Evolutionary conservation across 139 green algal genomes (phyloP).

Genomic region (Chlamydomonas sphaeroides): DNA sequence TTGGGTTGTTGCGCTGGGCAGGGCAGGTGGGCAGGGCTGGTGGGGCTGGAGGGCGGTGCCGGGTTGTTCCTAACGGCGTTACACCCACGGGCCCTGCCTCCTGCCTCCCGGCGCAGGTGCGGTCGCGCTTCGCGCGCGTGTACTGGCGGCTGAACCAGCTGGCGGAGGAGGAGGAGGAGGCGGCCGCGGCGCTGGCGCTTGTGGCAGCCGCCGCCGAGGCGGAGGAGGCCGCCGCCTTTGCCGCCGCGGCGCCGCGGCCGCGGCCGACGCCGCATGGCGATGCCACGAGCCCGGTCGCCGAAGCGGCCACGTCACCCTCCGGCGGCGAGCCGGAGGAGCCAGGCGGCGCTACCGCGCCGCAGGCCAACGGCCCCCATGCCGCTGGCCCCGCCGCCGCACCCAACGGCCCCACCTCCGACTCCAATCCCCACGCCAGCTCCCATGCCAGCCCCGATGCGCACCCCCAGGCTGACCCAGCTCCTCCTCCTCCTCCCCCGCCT

Average conservation of each 20-base stretch:
- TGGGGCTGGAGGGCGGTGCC: too few relatives aligned
- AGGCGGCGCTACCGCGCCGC: too few relatives aligned
- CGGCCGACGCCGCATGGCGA: too few relatives aligned
- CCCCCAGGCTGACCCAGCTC: neutral
- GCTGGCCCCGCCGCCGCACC: too few relatives aligned
- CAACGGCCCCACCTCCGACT: too few relatives aligned
- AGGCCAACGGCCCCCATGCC: too few relatives aligned
- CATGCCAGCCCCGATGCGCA: neutral
- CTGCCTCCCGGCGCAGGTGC: neutral
- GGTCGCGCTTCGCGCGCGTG: neutral
- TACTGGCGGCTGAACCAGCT: neutral
- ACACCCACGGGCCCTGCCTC: too few relatives aligned
- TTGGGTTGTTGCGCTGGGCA: too few relatives aligned
- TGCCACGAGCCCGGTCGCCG: neutral
- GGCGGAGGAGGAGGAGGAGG: neutral
- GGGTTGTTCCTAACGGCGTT: too few relatives aligned
- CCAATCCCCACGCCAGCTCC: neutral
- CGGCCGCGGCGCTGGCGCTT: neutral
- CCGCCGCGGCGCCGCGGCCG: neutral
- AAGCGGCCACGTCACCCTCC: too few relatives aligned
- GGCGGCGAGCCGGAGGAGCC: too few relatives aligned
- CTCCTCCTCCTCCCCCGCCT: neutral
- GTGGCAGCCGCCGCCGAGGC: neutral
- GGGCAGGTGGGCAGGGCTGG: too few relatives aligned
- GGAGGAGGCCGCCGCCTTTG: neutral